Base-by-base conservation (phyloP, 768 basidiomycete genomes). In the Tremella fuciformis region DNA sequence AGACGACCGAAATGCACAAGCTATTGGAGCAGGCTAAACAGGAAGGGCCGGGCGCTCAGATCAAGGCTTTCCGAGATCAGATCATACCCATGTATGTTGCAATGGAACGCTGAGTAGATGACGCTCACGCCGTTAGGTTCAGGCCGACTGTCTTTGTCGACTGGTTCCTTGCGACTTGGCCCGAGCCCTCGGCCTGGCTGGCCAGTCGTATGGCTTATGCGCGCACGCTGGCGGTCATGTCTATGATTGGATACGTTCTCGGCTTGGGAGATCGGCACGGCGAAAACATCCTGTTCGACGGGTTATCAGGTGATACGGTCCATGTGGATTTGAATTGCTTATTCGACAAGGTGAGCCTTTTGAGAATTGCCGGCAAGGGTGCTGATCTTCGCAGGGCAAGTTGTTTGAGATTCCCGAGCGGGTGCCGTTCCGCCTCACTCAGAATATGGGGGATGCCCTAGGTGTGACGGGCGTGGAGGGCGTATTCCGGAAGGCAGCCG, bases 321-420 rank as follows among this genome's bases (percentile, higher is more conserved):
- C 96, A 99, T 66, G 92, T 98, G 57, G 96, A 98, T 76, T 93
- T 99, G 68, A 97, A 97, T 73, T 96, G 92, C 79, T 81, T 98
- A 15, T 99, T 99, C 65, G 96, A 98, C 65, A 94, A 90, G 84
- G 91, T 88, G 34, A 39, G 57, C 21, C 34, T 54, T 40, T 78
- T 58, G 6, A 9, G 7, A 22, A 34, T 18, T 29, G 9, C 2
- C 16, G 37, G 34, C n/a, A 25, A 55, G 26, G 21, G 4, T 38
- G 26, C 21, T 40, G 22, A 50, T 65, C 51, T 58, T 54, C 6
- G 0, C 57, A 84, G 83, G 94, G 91, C 0, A 91, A 88, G 78
- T 81, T 81, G 2, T 81, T 99, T 24, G 89, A 91, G 61, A 87
- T 88, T 1, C 88, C 90, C 0, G 96, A 98, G 75, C 82, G 86